phyloP scores from a whole-genome alignment of 2,329 filamentous ascomycete species.

The Helminthosporium solani region DNA sequence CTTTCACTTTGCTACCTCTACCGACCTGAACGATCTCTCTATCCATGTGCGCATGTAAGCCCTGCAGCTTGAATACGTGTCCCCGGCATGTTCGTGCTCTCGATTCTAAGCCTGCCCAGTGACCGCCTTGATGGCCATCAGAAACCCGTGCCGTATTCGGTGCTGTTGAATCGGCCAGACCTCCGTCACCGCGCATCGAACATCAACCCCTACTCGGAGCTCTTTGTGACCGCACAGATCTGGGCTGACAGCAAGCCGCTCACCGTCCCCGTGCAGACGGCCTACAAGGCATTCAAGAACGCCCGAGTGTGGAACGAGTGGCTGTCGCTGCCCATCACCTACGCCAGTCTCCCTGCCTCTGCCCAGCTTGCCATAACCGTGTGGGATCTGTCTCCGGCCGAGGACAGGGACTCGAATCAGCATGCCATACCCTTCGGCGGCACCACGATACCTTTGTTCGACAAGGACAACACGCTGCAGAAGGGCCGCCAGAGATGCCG shows the following conservation, averaged over 20 bases:
- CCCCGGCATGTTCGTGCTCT: not conserved
- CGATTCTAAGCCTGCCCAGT: slow-evolving; percentile 47
- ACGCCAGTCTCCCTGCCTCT: slow-evolving; percentile 77
- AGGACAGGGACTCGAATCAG: slow-evolving; percentile 66
- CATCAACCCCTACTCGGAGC: slow-evolving; percentile 75
- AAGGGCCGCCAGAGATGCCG: slow-evolving; percentile 92
- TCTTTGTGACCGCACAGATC: slow-evolving; percentile 89
- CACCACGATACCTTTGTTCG: slow-evolving; percentile 89
- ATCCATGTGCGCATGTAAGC: slow-evolving; percentile 64
- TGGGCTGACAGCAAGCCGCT: slow-evolving; percentile 96
- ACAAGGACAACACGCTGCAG: slow-evolving; percentile 84
- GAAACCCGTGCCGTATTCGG: slow-evolving; percentile 72
- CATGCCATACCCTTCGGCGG: slow-evolving; percentile 91
- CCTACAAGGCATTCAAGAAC: slow-evolving; percentile 85
- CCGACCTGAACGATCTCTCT: slow-evolving; percentile 70
- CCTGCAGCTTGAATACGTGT: not conserved
- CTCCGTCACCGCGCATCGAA: slow-evolving; percentile 87
- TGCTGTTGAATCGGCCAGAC: slow-evolving; percentile 74
- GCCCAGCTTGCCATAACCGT: slow-evolving; percentile 87
- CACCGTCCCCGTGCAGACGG: slow-evolving; percentile 86
- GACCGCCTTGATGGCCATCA: slow-evolving; percentile 77
- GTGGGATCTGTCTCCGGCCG: slow-evolving; percentile 88
- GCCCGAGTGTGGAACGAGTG: slow-evolving; percentile 87
- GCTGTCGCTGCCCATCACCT: slow-evolving; percentile 82
- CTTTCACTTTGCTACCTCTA: slow-evolving; percentile 91